These are phyloP conservation scores for Fusarium equiseti DNA, from an alignment of 2,329 filamentous ascomycete genomes.

Conservation along the genomic window DNA sequence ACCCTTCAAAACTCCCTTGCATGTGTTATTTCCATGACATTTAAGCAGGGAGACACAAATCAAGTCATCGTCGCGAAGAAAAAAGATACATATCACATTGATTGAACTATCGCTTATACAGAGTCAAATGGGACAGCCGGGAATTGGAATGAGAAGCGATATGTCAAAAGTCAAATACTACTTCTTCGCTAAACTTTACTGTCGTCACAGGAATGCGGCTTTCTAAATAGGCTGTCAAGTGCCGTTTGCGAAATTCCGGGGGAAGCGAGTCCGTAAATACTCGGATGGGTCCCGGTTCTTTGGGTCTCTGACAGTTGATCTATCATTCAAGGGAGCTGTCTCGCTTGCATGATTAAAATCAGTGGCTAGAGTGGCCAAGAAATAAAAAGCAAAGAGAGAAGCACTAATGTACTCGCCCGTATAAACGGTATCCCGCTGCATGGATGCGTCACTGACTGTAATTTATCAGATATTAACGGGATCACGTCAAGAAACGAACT, in stretches of 20 bases:
- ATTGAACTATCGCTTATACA: no score
- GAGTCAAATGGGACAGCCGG: not conserved
- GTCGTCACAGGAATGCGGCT: slow-evolving; percentile 19
- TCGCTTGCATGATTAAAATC: not conserved
- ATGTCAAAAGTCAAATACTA: not conserved
- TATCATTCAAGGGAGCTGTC: slow-evolving; percentile 1
- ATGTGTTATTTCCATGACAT: slow-evolving; percentile 1
- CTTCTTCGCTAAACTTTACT: not conserved
- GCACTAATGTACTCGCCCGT: not conserved
- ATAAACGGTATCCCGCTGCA: not conserved
- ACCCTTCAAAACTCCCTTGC: slow-evolving; percentile 9
- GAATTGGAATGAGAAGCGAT: slow-evolving; percentile 8
- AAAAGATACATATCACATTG: not conserved
- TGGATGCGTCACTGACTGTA: not conserved
- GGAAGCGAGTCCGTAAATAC: not conserved
- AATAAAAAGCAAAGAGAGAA: slow-evolving; percentile 15
- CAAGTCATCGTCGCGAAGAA: not conserved
- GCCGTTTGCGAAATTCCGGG: slow-evolving; percentile 25
- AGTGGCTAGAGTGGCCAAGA: not conserved
- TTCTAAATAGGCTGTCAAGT: not conserved
- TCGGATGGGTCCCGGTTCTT: slow-evolving; percentile 11
- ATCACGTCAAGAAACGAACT: not conserved
- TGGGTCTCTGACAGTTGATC: slow-evolving; percentile 26
- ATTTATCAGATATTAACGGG: not conserved
- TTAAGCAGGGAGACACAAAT: slow-evolving; percentile 26